These are phyloP conservation scores for Lactarius indigo DNA, from an alignment of 768 basidiomycete species.

Conservation along the genomic window DNA sequence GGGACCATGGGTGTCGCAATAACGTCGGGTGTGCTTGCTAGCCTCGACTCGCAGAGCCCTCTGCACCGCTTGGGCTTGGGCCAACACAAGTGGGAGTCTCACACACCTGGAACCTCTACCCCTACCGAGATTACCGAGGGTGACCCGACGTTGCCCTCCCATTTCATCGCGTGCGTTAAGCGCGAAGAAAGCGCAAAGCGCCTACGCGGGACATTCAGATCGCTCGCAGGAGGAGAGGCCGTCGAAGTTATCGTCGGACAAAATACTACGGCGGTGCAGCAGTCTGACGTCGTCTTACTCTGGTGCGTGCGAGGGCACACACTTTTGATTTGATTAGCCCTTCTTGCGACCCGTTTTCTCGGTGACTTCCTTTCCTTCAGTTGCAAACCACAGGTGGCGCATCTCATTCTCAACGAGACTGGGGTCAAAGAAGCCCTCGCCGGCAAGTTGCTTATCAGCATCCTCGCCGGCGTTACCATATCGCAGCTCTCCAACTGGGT, in stretches of 20 bases:
- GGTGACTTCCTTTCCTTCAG: conserved; percentile 45
- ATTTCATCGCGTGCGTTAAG: conserved; percentile 86
- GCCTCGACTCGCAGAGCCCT: conserved; percentile 54
- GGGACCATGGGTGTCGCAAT: conserved; percentile 98
- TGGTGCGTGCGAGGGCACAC: conserved; percentile 51
- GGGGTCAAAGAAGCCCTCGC: conserved; percentile 83
- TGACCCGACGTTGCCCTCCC: conserved; percentile 70
- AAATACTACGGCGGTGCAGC: conserved; percentile 68
- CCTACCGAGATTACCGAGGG: conserved; percentile 44
- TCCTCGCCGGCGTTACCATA: conserved; percentile 95
- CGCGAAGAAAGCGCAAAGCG: conserved; percentile 70
- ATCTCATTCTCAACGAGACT: conserved; percentile 61
- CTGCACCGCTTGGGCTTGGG: conserved; percentile 23
- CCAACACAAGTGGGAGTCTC: conserved; percentile 58
- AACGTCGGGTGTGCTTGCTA: conserved; percentile 86
- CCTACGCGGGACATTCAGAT: conserved; percentile 57
- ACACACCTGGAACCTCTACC: conserved; percentile 71
- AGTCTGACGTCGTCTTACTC: conserved; percentile 82
- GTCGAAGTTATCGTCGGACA: conserved; percentile 67
- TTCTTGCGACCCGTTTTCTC: no score
- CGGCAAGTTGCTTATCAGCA: conserved; percentile 92
- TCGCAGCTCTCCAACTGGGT: conserved; percentile 75
- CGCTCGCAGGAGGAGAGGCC: conserved; percentile 54
- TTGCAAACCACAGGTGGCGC: conserved; percentile 91
- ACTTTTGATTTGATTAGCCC: neutral